Evolutionary conservation across 2,329 filamentous ascomycete species (phyloP).

Genomic region (Claviceps maximensis): DNA sequence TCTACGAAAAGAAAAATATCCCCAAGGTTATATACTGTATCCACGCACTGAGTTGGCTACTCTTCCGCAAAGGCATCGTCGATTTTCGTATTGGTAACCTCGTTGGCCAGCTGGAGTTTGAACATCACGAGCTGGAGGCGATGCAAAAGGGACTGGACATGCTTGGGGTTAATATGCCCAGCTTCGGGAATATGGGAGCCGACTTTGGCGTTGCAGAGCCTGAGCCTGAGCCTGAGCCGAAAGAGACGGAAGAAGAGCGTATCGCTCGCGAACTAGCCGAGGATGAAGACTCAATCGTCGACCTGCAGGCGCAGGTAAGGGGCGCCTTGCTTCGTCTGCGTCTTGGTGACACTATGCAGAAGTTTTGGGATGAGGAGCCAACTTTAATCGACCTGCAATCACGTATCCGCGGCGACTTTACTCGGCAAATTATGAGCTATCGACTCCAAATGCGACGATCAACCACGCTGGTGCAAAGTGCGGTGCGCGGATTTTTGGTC

Average conservation of each 20-base stretch:
- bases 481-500: constrained; percentile 60
- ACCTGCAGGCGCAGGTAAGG: constrained; percentile 76
- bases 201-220: constrained; percentile 75
- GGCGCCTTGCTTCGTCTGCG: constrained; percentile 67
- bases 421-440: constrained; percentile 71
- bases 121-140: constrained; percentile 91
- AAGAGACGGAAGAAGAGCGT: constrained; percentile 83
- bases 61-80: constrained; percentile 88
- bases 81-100: constrained; percentile 94
- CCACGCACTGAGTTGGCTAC: constrained; percentile 91
- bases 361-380: constrained; percentile 76
- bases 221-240: constrained; percentile 64
- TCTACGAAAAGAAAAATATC: constrained; percentile 99
- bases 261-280: constrained; percentile 71
- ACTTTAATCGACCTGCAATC: constrained; percentile 72
- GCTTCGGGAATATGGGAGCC: constrained; percentile 93
- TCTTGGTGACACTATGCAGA: constrained; percentile 73
- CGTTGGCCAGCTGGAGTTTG: constrained; percentile 91
- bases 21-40: constrained; percentile 99
- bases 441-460: constrained; percentile 72
- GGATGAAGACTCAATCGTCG: constrained; percentile 56
- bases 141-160: constrained; percentile 96
- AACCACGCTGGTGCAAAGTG: constrained; percentile 66
- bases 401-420: constrained; percentile 75
- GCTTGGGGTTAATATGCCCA: constrained; percentile 89